Evolutionary conservation across 768 basidiomycete species (phyloP).

Genomic region (Suillus sp.): DNA sequence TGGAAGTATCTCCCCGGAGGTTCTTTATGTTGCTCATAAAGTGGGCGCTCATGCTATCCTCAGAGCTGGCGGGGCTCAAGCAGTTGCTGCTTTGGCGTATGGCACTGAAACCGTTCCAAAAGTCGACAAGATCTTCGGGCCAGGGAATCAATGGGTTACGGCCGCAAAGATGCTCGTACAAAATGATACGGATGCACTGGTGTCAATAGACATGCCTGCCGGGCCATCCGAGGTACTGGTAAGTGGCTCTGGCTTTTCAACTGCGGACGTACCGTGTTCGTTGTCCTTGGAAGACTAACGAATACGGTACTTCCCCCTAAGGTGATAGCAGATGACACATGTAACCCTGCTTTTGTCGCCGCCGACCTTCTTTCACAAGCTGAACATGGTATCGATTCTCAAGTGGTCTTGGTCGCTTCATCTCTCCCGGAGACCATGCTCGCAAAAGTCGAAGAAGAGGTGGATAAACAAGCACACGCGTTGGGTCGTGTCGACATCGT

Average conservation of each 20-base stretch:
- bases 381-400: slow-evolving; percentile 97
- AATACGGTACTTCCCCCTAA: slow-evolving; percentile 36
- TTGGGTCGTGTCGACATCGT: slow-evolving; percentile 90
- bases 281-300: slow-evolving; percentile 40
- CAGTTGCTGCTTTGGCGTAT: slow-evolving; percentile 94
- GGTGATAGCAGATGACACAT: slow-evolving; percentile 93
- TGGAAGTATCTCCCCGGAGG: slow-evolving; percentile 93
- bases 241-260: slow-evolving; percentile 20
- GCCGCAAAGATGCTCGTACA: slow-evolving; percentile 99
- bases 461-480: slow-evolving; percentile 84
- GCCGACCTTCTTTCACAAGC: slow-evolving; percentile 97
- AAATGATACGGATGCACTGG: slow-evolving; percentile 95
- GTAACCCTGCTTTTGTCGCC: slow-evolving; percentile 88
- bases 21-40: slow-evolving; percentile 92
- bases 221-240: slow-evolving; percentile 98
- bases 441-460: slow-evolving; percentile 76
- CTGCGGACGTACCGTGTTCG: slow-evolving; percentile 34
- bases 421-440: slow-evolving; percentile 63
- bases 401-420: slow-evolving; percentile 91
- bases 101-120: slow-evolving; percentile 95
- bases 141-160: slow-evolving; percentile 99
- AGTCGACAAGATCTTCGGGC: slow-evolving; percentile 99
- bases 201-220: slow-evolving; percentile 99
- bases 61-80: slow-evolving; percentile 96
- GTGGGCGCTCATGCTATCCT: slow-evolving; percentile 90